Evolutionary conservation across 495 filamentous ascomycete species (phyloP).

Genomic region (Cryomyces antarcticus): DNA sequence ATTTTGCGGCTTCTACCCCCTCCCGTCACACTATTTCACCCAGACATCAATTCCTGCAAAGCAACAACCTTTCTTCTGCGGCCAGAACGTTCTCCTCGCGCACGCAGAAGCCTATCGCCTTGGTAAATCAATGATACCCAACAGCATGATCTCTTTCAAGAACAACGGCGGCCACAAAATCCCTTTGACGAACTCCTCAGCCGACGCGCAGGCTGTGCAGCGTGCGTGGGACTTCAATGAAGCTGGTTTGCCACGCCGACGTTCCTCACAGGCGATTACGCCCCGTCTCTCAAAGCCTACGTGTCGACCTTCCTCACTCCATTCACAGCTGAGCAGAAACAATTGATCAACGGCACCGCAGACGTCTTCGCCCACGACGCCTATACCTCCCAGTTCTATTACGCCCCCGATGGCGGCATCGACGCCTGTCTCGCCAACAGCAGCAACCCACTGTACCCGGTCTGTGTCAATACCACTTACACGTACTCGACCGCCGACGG

Average conservation of each 20-base stretch:
- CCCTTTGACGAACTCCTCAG: constrained; percentile 9
- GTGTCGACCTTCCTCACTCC: constrained; percentile 11
- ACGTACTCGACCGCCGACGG: constrained; percentile 9
- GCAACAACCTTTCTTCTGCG: constrained; percentile 18
- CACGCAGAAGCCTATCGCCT: constrained; percentile 19
- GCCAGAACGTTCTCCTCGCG: constrained; percentile 18
- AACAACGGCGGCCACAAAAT: constrained; percentile 22
- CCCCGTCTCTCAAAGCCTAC: constrained; percentile 9
- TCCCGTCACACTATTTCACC: constrained; percentile 18
- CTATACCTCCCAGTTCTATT: constrained; percentile 16
- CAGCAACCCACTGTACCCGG: constrained; percentile 10
- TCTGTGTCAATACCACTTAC: constrained; percentile 13
- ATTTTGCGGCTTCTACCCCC: constrained; percentile 17
- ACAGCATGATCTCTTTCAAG: constrained; percentile 18
- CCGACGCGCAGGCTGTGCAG: constrained; percentile 10
- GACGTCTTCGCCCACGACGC: constrained; percentile 18
- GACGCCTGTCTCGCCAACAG: constrained; percentile 9
- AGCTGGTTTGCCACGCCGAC: constrained; percentile 14
- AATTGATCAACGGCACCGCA: constrained; percentile 10
- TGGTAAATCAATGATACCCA: constrained; percentile 15
- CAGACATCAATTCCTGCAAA: constrained; percentile 13
- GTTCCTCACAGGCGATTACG: constrained; percentile 16
- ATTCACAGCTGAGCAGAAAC: constrained; percentile 12
- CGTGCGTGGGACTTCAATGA: constrained; percentile 17
- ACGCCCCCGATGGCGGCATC: constrained; percentile 13